Conservation (phyloP, 768 basidiomycete species). For the Psilocybe sp. region DNA sequence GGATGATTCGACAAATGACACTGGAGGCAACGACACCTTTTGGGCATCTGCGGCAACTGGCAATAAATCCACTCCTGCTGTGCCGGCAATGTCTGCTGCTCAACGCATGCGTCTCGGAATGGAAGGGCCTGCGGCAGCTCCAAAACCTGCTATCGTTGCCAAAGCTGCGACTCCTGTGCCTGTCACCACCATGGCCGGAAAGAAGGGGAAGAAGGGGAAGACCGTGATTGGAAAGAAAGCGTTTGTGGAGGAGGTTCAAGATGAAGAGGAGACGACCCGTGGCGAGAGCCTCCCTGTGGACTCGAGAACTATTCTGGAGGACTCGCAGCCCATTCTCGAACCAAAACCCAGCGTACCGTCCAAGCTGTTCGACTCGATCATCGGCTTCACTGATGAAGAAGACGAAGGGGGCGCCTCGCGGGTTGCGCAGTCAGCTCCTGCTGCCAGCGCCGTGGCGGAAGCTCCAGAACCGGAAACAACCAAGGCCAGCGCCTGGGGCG, state of each 20-base stretch:
- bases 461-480: too few relatives aligned
- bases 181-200: slow-evolving; percentile 17
- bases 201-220: slow-evolving; percentile 23
- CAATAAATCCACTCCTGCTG: slow-evolving; percentile 4
- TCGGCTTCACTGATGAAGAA: slow-evolving; percentile 27
- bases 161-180: slow-evolving; percentile 8
- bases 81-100: slow-evolving; percentile 11
- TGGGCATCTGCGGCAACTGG: slow-evolving; percentile 9
- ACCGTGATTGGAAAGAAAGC: slow-evolving; percentile 30
- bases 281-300: slow-evolving; percentile 32
- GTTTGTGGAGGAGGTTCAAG: slow-evolving; percentile 44
- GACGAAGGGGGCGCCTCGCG: slow-evolving; percentile 1
- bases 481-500: too few relatives aligned
- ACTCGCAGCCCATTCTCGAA: slow-evolving; percentile 27
- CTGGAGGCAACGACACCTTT: slow-evolving; percentile 14
- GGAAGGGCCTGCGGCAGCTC: slow-evolving; percentile 11
- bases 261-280: slow-evolving; percentile 35
- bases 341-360: slow-evolving; percentile 40
- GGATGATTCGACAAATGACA: neutral
- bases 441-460: too few relatives aligned
- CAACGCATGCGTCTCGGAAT: slow-evolving; percentile 25
- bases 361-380: slow-evolving; percentile 34
- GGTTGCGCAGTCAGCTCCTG: too few relatives aligned
- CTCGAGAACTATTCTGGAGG: slow-evolving; percentile 29
- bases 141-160: slow-evolving; percentile 5